Evolutionary conservation across 768 basidiomycete species (phyloP).

Genomic region (Russula virescens): DNA sequence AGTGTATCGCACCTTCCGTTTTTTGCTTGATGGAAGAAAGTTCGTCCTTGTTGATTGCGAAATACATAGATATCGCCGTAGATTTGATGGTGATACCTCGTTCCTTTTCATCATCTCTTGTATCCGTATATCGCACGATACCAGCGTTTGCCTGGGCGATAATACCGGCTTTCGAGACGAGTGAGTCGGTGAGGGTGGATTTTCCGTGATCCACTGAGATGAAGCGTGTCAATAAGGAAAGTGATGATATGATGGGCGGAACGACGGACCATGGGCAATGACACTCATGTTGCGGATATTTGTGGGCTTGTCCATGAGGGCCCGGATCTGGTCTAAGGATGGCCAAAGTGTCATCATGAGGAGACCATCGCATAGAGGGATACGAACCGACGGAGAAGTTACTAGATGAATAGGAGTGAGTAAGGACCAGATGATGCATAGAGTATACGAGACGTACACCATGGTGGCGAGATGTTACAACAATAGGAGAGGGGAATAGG

Average conservation of each 20-base stretch:
- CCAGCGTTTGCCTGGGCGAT: slow-evolving; percentile 93
- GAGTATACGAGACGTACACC: slow-evolving; percentile 57
- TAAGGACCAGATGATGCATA: background rate
- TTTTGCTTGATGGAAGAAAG: slow-evolving; percentile 84
- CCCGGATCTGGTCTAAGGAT: slow-evolving; percentile 72
- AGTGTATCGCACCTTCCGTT: slow-evolving; percentile 62
- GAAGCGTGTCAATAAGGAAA: slow-evolving; percentile 5
- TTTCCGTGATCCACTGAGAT: slow-evolving; percentile 96
- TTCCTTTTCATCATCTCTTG: slow-evolving; percentile 96
- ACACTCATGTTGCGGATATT: slow-evolving; percentile 96
- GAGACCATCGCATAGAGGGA: slow-evolving; percentile 9
- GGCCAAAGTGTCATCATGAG: slow-evolving; percentile 30
- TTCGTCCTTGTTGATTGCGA: slow-evolving; percentile 90
- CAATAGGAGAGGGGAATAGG: slow-evolving; percentile 21
- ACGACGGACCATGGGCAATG: slow-evolving; percentile 74
- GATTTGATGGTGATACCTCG: slow-evolving; percentile 99
- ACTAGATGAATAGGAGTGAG: slow-evolving; percentile 8
- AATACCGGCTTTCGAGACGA: slow-evolving; percentile 99
- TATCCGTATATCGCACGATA: slow-evolving; percentile 95
- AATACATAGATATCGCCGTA: slow-evolving; percentile 99
- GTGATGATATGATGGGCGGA: slow-evolving; percentile 23
- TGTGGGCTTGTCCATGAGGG: slow-evolving; percentile 82
- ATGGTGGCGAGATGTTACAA: slow-evolving; percentile 55
- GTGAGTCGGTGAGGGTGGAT: slow-evolving; percentile 97
- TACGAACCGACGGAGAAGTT: slow-evolving; percentile 25